Evolutionary conservation across 306 rosid species (phyloP).

Genomic region (Datisca glomerata): DNA sequence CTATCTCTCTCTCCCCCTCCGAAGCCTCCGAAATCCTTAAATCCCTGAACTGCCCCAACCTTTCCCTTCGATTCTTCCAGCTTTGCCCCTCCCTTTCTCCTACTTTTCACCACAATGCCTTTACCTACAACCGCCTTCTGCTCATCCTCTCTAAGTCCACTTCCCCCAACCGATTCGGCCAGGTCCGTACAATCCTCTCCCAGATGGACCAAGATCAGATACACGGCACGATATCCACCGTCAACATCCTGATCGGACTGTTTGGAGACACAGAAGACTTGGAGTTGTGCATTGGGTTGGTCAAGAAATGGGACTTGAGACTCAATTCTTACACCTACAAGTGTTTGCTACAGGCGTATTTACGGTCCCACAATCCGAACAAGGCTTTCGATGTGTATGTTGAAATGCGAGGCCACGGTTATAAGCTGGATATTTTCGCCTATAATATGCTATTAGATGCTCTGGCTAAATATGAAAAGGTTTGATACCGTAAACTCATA

Average conservation of each 20-base stretch:
- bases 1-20: slow-evolving; percentile 41
- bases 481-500: slow-evolving; percentile 11
- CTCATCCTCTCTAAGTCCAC: no score
- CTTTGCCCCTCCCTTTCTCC: no score
- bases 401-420: slow-evolving; percentile 44
- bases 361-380: slow-evolving; percentile 39
- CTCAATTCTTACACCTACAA: no score
- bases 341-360: no score
- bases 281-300: no score
- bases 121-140: no score
- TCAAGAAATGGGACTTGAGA: no score
- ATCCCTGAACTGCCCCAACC: slow-evolving; percentile 45
- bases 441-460: slow-evolving; percentile 85
- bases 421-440: slow-evolving; percentile 52
- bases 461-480: slow-evolving; percentile 65
- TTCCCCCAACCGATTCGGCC: slow-evolving; percentile 39
- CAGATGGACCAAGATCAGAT: slow-evolving; percentile 41
- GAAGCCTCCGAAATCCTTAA: slow-evolving; percentile 86
- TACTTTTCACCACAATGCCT: slow-evolving; percentile 52
- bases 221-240: slow-evolving; percentile 64
- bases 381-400: slow-evolving; percentile 41
- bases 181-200: slow-evolving; percentile 29
- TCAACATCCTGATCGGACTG: slow-evolving; percentile 58
- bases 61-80: slow-evolving; percentile 65
- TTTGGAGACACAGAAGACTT: no score